Percentiles rank a stretch among this genome's conserved stretches.
Evolutionary conservation across 208 protist species (phyloP).

Genomic region (Eutreptiella sp.): DNA sequence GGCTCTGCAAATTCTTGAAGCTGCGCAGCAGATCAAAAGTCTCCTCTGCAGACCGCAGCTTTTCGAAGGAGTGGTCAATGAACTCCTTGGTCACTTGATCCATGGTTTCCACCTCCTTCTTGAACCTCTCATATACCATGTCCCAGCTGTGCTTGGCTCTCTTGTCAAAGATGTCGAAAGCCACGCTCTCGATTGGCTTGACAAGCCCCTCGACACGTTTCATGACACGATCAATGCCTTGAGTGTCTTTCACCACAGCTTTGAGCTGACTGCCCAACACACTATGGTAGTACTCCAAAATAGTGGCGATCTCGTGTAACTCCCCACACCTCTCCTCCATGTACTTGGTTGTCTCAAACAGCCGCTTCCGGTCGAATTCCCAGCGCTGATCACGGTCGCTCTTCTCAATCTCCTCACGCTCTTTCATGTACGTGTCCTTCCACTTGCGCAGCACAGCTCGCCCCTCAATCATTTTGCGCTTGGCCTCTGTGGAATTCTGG

Average conservation of each 20-base stretch:
- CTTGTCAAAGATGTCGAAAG: conserved; percentile 93
- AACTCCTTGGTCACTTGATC: conserved; percentile 87
- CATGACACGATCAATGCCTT: conserved; percentile 89
- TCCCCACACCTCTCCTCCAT: conserved; percentile 91
- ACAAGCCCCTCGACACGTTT: conserved; percentile 86
- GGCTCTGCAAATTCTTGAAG: conserved; percentile 84
- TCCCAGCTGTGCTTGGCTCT: conserved; percentile 78
- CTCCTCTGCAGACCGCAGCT: conserved; percentile 91
- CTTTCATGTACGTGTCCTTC: conserved; percentile 81
- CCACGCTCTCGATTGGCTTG: conserved; percentile 82
- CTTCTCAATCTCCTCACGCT: conserved; percentile 91
- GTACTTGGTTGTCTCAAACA: conserved; percentile 96
- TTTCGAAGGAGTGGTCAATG: conserved; percentile 94
- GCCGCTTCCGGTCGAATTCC: conserved; percentile 92
- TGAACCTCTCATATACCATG: conserved; percentile 81
- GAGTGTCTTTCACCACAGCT: conserved; percentile 89
- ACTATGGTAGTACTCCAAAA: conserved; percentile 90
- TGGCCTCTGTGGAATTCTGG: conserved; percentile 62
- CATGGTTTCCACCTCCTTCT: conserved; percentile 78
- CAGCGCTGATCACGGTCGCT: conserved; percentile 88
- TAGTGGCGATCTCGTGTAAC: conserved; percentile 83
- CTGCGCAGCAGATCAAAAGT: conserved; percentile 94
- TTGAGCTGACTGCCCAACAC: conserved; percentile 92
- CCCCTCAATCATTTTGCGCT: conserved; percentile 73
- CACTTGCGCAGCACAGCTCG: conserved; percentile 85